Conservation (phyloP, 1,284 basidiomycete species). For the Pyrrhoderma noxium region DNA sequence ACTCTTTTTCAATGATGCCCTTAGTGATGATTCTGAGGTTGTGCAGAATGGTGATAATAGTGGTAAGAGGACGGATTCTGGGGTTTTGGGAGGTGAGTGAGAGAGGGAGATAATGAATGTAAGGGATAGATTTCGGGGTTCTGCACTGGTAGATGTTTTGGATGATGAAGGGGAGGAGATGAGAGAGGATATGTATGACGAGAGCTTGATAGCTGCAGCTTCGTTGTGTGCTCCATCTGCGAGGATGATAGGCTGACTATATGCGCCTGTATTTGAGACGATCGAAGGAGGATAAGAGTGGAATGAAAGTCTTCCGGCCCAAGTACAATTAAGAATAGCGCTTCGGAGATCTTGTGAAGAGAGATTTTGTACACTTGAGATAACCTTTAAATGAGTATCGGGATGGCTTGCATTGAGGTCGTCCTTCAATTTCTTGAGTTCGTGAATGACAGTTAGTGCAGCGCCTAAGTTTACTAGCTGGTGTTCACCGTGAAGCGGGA, state of each 20-base stretch:
- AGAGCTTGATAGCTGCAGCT: slow-evolving; percentile 69
- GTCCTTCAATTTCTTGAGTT: background rate
- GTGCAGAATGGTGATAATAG: slow-evolving; percentile 35
- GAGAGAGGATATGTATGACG: slow-evolving; percentile 59
- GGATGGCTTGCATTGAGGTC: slow-evolving; percentile 15
- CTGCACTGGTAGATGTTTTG: slow-evolving; percentile 13
- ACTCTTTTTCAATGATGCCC: background rate
- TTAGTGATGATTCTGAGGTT: slow-evolving; percentile 19
- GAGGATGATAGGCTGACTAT: slow-evolving; percentile 43
- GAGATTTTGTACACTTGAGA: slow-evolving; percentile 25
- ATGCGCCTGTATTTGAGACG: too few species aligned
- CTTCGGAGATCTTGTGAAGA: slow-evolving; percentile 33
- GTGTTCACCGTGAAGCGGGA: slow-evolving; percentile 74
- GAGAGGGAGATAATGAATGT: slow-evolving; percentile 76
- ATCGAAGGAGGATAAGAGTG: slow-evolving; percentile 26
- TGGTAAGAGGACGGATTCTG: slow-evolving; percentile 59
- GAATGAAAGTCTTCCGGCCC: slow-evolving; percentile 85
- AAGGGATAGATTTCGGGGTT: slow-evolving; percentile 30
- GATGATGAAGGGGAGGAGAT: slow-evolving; percentile 21
- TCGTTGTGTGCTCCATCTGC: slow-evolving; percentile 95
- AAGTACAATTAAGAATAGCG: slow-evolving; percentile 54
- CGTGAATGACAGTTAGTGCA: slow-evolving; percentile 58
- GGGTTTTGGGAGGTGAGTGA: slow-evolving; percentile 74
- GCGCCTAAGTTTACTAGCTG: slow-evolving; percentile 77
- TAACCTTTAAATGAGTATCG: background rate